Conservation (phyloP, 768 basidiomycete genomes). For the Leccinum boreale region DNA sequence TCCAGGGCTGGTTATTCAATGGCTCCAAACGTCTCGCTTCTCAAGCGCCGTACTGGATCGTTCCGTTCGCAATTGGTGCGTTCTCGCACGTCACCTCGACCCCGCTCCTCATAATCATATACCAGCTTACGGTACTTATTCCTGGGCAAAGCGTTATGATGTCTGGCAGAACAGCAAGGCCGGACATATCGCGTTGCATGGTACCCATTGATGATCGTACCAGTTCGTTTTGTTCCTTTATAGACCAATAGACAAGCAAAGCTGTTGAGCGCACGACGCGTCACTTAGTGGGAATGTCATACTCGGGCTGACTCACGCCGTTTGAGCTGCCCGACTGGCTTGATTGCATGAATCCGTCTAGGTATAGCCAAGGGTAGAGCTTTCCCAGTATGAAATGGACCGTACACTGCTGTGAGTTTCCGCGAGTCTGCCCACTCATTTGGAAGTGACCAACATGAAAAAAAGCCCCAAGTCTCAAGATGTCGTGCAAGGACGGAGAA, state of each 20-base stretch:
- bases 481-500: not conserved
- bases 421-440: not conserved
- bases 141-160: slow-evolving; percentile 69
- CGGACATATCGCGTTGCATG: slow-evolving; percentile 50
- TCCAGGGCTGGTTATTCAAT: slow-evolving; percentile 81
- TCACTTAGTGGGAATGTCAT: not conserved
- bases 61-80: slow-evolving; percentile 79
- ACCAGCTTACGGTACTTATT: slow-evolving; percentile 73
- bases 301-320: not conserved
- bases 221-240: not conserved
- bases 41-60: slow-evolving; percentile 73
- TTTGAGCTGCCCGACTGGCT: not conserved
- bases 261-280: not conserved
- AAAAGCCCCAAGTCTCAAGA: not conserved
- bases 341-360: not conserved
- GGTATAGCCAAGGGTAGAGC: not conserved
- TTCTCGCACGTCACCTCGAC: slow-evolving; percentile 10
- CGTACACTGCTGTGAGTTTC: not conserved
- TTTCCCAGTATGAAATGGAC: not conserved
- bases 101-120: not conserved
- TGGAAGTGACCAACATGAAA: not conserved
- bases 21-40: slow-evolving; percentile 74
- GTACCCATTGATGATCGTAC: slow-evolving; percentile 5
- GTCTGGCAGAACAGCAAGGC: slow-evolving; percentile 76
- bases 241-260: not conserved